Base-by-base conservation (phyloP, 257 asterid species). In the Ligustrum vulgare region DNA sequence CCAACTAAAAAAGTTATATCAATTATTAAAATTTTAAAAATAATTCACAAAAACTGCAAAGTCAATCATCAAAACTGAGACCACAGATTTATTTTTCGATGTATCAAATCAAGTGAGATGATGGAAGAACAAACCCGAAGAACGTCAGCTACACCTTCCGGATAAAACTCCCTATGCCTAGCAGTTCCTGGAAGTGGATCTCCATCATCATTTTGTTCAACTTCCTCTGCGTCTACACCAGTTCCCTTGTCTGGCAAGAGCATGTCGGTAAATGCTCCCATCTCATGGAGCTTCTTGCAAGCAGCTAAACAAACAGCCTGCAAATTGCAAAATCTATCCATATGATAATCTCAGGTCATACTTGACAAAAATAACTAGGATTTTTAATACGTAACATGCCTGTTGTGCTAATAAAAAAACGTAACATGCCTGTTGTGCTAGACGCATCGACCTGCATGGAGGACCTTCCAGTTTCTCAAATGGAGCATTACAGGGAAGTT, bases 191-290 rank as follows among this genome's bases (percentile, higher is more conserved):
- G 98, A 72, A 93, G 91, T 67, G 98, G 96, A 71, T 91, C 97
- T 23, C 97, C 98, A 76, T 91, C 99, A 74, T 86, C 97, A 85
- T 73, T 91, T 77, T 91, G 91, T 78, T 95, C 99, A 76, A 72
- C 89, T 73, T 92, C 91, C 54, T 95, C 96, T 5, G 78, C 74
- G 75, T 89, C 94, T 54, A 72, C 93, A 71, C 89, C 95, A 63
- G 81, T 82, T 81, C 99, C 99, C 89, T 93, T 95, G 85, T 95
- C 99, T 36, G 99, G 99, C 85, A 95, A 87, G 67, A 95, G 91
- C 99, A 95, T 93, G 81, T 95, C 99, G n/a, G 99, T 93, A 86
- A 95, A 93, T 74, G 99, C 98, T 54, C 99, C 99, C 99, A 93
- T 91, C 88, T 95, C 97, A 75, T 95, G 99, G 63, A 95, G 97